A percentile compares a stretch with the other conserved stretches of the same genome.
Conservation (phyloP, 768 basidiomycete genomes). For the Rubroboletus pulcherrimus region DNA sequence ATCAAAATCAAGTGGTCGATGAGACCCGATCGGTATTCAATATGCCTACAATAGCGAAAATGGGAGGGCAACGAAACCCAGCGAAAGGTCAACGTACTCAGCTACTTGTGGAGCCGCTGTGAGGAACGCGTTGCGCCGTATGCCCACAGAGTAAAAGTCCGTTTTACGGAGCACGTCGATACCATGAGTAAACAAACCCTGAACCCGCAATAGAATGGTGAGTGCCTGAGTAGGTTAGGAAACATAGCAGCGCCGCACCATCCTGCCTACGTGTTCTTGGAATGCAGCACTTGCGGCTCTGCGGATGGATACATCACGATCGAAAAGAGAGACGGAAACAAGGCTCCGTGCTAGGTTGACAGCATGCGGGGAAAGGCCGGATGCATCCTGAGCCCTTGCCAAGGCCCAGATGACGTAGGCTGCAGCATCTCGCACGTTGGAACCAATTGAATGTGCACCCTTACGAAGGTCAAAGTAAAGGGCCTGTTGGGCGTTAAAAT, state of each 20-base stretch:
- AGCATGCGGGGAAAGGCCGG: constrained; percentile 58
- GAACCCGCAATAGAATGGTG: constrained; percentile 20
- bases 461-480: constrained; percentile 89
- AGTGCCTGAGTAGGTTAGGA: constrained; percentile 1
- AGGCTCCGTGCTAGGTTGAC: constrained; percentile 63
- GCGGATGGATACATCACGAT: constrained; percentile 92
- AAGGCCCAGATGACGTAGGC: constrained; percentile 95
- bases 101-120: constrained; percentile 83
- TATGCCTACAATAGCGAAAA: constrained; percentile 50
- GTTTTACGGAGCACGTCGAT: constrained; percentile 89
- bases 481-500: constrained; percentile 48
- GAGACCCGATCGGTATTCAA: constrained; percentile 67
- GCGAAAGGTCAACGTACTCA: constrained; percentile 50
- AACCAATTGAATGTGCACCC: constrained; percentile 90
- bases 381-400: constrained; percentile 68
- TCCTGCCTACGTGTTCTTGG: constrained; percentile 94
- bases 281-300: constrained; percentile 96
- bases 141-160: constrained; percentile 92
- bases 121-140: constrained; percentile 81
- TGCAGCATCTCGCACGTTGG: constrained; percentile 91
- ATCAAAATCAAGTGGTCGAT: constrained; percentile 71
- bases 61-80: neutral
- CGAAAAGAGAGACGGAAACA: constrained; percentile 79
- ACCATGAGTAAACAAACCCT: constrained; percentile 91
- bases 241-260: constrained; percentile 48